Evolutionary conservation across 768 basidiomycete genomes (phyloP).

Genomic region (Suillus placidus): DNA sequence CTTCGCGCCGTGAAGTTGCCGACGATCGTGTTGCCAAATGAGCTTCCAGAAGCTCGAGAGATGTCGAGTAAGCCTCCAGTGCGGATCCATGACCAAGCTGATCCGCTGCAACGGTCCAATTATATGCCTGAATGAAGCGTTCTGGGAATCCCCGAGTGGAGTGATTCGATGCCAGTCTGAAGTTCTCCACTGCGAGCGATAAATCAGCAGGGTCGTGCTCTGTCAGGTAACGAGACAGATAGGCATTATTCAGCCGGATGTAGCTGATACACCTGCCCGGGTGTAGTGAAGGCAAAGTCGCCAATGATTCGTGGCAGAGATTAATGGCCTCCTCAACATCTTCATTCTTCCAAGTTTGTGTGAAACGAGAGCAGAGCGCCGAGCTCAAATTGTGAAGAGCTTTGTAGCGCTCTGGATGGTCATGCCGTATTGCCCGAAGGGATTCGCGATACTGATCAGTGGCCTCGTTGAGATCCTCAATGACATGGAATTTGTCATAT

Average conservation of each 20-base stretch:
- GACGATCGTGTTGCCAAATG: slow-evolving; percentile 4
- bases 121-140: not conserved
- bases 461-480: slow-evolving; percentile 23
- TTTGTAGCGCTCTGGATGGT: slow-evolving; percentile 9
- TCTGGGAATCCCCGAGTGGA: not conserved
- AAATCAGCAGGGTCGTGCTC: slow-evolving; percentile 21
- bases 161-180: slow-evolving; percentile 24
- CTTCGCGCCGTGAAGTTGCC: not conserved
- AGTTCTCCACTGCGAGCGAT: slow-evolving; percentile 19
- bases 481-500: slow-evolving; percentile 12
- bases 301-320: slow-evolving; percentile 10
- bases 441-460: slow-evolving; percentile 17
- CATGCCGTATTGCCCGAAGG: slow-evolving; percentile 12
- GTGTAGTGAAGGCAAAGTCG: not conserved
- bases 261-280: not conserved
- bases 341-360: not conserved
- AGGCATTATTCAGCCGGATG: slow-evolving; percentile 9
- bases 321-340: slow-evolving; percentile 29
- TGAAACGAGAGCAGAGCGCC: slow-evolving; percentile 22
- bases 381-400: slow-evolving; percentile 14
- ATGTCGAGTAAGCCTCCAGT: slow-evolving; percentile 1
- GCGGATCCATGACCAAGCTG: slow-evolving; percentile 1
- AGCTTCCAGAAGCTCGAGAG: not conserved
- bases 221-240: slow-evolving; percentile 30
- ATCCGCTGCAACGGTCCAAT: not conserved